phyloP scores from a whole-genome alignment of 306 rosid species.

The Trifolium dubium region DNA sequence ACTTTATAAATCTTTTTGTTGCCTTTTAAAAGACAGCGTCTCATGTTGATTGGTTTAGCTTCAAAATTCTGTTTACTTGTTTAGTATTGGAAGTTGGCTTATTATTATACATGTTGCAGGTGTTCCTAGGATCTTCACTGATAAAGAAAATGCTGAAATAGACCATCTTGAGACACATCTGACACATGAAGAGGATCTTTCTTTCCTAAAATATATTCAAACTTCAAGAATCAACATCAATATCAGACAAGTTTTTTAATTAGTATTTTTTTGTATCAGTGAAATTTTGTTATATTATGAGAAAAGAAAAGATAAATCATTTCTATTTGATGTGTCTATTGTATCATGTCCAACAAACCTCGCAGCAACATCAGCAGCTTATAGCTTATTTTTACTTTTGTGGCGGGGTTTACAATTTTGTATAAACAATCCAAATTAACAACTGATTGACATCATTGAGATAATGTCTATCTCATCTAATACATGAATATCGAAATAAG shows the following conservation, averaged over 20 bases:
- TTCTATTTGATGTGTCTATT: neutral
- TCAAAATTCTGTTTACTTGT: slow-evolving; percentile 15
- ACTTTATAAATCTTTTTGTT: neutral
- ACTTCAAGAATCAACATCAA: slow-evolving; percentile 93
- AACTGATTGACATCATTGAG: neutral
- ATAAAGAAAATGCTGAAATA: slow-evolving; percentile 72
- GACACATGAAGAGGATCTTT: slow-evolving; percentile 59
- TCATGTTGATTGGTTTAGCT: slow-evolving; percentile 22
- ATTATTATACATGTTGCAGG: slow-evolving; percentile 58
- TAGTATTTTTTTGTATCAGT: neutral
- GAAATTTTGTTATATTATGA: slow-evolving; percentile 23
- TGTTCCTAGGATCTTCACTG: slow-evolving; percentile 90
- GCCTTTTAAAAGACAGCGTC: neutral
- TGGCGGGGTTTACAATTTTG: neutral
- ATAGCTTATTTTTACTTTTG: neutral
- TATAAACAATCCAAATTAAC: neutral
- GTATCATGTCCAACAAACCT: neutral
- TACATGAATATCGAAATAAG: neutral
- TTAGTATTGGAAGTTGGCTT: slow-evolving; percentile 24
- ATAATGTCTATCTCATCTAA: neutral
- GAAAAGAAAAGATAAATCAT: slow-evolving; percentile 13
- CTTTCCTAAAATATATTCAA: slow-evolving; percentile 71
- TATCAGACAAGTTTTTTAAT: slow-evolving; percentile 83
- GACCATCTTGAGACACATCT: slow-evolving; percentile 57
- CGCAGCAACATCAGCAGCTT: neutral